Evolutionary conservation across 169 alveolate species (phyloP).

Genomic region (Plasmodium berghei): DNA sequence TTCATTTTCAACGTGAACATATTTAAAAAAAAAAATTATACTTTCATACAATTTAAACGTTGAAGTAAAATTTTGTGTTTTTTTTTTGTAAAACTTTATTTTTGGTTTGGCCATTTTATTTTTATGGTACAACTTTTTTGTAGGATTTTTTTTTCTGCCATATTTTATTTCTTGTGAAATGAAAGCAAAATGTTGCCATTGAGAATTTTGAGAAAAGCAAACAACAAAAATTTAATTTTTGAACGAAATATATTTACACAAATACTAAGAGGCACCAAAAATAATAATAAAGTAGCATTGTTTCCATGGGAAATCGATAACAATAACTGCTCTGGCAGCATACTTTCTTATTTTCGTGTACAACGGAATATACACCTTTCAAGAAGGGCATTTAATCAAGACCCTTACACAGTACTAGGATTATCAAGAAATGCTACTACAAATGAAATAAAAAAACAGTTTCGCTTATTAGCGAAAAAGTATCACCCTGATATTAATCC

Average conservation of each 20-base stretch:
- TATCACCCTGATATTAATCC: constrained; percentile 96
- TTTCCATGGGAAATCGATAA: not conserved
- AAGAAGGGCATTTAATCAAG: constrained; percentile 73
- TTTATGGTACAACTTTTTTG: too few relatives aligned
- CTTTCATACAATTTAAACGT: too few relatives aligned
- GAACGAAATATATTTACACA: constrained; percentile 26
- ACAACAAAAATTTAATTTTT: constrained; percentile 16
- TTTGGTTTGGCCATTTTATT: too few relatives aligned
- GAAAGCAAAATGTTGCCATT: constrained; percentile 23
- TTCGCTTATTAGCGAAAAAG: constrained; percentile 93
- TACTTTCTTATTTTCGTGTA: not conserved
- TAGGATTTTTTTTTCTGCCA: not conserved
- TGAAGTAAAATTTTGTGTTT: too few relatives aligned
- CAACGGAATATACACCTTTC: constrained; percentile 58
- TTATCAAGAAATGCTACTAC: constrained; percentile 91
- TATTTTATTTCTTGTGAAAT: not conserved
- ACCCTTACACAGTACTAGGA: constrained; percentile 92
- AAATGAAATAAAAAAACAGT: constrained; percentile 91
- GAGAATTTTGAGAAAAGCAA: constrained; percentile 16
- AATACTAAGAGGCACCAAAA: not conserved
- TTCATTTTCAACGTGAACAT: too few relatives aligned
- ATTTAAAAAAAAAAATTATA: too few relatives aligned
- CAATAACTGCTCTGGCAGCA: not conserved
- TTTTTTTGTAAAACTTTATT: too few relatives aligned
- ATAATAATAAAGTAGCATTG: constrained; percentile 3